These are phyloP conservation scores for Lippia alba DNA, from an alignment of 305 asterid species.

Conservation along the genomic window DNA sequence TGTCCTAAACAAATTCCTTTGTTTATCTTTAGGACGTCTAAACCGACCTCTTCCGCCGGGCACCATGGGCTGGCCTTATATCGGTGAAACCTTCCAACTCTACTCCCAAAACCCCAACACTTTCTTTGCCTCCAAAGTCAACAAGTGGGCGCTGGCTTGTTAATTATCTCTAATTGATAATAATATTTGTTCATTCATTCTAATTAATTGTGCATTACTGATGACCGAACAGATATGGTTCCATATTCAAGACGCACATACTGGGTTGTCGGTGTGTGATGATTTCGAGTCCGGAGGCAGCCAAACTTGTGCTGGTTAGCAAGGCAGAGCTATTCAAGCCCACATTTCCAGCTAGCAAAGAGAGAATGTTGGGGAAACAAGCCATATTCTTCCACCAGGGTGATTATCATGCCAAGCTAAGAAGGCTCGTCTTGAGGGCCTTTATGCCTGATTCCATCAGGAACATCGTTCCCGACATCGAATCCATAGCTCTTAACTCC, in stretches of 20 bases:
- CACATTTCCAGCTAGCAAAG: constrained; percentile 95
- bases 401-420: constrained; percentile 74
- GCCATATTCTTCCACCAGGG: constrained; percentile 95
- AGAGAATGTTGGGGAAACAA: constrained; percentile 90
- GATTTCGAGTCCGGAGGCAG: constrained; percentile 88
- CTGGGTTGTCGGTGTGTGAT: constrained; percentile 91
- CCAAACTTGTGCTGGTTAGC: constrained; percentile 72
- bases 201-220: too few species aligned
- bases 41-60: constrained; percentile 89
- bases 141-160: constrained; percentile 58
- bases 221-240: constrained; percentile 82
- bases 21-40: constrained; percentile 35
- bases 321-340: constrained; percentile 89
- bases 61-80: constrained; percentile 87
- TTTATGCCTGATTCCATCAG: constrained; percentile 85
- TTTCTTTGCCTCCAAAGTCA: constrained; percentile 81
- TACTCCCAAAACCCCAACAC: constrained; percentile 88
- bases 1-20: constrained; percentile 39
- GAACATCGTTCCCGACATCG: constrained; percentile 61
- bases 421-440: constrained; percentile 79
- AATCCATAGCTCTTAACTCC: constrained; percentile 56
- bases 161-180: not conserved
- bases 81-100: constrained; percentile 88
- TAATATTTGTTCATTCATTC: too few species aligned
- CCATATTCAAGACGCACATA: constrained; percentile 88